Evolutionary conservation across 78 protist genomes (phyloP).

Genomic region (Dictyostelium brefeldianum): DNA sequence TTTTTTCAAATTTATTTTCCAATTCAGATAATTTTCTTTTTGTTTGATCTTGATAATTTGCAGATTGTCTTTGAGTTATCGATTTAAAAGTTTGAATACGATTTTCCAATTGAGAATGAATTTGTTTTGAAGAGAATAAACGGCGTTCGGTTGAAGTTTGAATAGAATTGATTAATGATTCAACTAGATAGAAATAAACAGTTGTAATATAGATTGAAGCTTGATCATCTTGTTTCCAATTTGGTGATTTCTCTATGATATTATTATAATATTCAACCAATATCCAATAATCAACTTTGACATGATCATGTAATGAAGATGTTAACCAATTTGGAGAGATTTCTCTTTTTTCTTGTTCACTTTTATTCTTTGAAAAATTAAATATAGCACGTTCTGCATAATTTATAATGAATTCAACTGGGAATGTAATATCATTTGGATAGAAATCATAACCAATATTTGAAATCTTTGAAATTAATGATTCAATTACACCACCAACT

Average conservation of each 20-base stretch:
- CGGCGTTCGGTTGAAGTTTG: slow-evolving; percentile 35
- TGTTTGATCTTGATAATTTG: background rate
- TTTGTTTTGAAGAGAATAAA: slow-evolving; percentile 22
- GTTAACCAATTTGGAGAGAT: slow-evolving; percentile 15
- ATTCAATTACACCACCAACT: background rate
- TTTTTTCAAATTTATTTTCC: slow-evolving; percentile 2
- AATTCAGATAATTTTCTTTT: background rate
- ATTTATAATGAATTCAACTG: slow-evolving; percentile 23
- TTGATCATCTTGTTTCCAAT: background rate
- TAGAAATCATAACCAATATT: slow-evolving; percentile 49
- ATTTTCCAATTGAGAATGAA: background rate
- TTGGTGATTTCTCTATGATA: slow-evolving; percentile 21
- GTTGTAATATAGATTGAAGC: background rate
- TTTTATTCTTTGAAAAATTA: background rate
- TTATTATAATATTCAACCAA: slow-evolving; percentile 29
- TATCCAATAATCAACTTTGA: slow-evolving; percentile 43
- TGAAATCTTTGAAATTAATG: slow-evolving; percentile 10
- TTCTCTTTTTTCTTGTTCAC: background rate
- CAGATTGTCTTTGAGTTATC: background rate
- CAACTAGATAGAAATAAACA: background rate
- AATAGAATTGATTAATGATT: slow-evolving; percentile 28
- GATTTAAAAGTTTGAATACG: slow-evolving; percentile 6
- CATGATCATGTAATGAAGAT: slow-evolving; percentile 21
- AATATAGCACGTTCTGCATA: slow-evolving; percentile 15
- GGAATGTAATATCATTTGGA: slow-evolving; percentile 70